These are phyloP conservation scores for Metroxylon sagu DNA, from an alignment of 176 grass and related monocot genomes.

Conservation along the genomic window DNA sequence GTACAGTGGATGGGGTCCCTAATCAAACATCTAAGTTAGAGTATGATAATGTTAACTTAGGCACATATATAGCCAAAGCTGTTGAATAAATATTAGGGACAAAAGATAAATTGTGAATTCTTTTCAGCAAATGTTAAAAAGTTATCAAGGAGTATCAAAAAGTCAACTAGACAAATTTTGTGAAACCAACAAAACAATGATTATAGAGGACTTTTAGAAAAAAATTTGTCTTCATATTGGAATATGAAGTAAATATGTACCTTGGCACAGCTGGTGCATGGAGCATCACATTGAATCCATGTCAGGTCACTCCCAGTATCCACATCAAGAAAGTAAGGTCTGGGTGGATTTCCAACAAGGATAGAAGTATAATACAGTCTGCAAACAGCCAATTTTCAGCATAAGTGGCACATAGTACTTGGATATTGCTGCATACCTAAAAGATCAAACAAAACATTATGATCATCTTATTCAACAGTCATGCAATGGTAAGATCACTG, in stretches of 20 bases:
- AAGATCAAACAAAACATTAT: constrained; percentile 15
- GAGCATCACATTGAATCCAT: constrained; percentile 83
- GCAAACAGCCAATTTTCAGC: constrained; percentile 15
- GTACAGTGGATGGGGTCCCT: constrained; percentile 79
- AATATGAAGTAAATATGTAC: constrained; percentile 29
- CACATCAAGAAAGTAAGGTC: constrained; percentile 73
- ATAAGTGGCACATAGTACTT: no score
- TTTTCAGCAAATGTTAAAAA: no score
- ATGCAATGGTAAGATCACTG: no score
- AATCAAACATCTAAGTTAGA: not conserved
- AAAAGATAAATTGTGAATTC: no score
- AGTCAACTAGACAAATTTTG: no score
- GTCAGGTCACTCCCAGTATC: constrained; percentile 71
- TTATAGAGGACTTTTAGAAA: not conserved
- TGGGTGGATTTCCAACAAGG: constrained; percentile 63
- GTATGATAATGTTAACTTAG: no score
- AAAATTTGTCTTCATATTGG: not conserved
- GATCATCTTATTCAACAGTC: not conserved
- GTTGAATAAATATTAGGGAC: no score
- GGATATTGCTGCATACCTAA: not conserved
- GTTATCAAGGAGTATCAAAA: no score
- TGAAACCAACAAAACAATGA: no score
- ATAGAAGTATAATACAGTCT: constrained; percentile 82
- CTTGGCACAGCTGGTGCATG: constrained; percentile 76
- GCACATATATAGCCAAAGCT: no score